These are phyloP conservation scores for Blastomyces parvus DNA, from an alignment of 2,329 filamentous ascomycete species.

Conservation along the genomic window DNA sequence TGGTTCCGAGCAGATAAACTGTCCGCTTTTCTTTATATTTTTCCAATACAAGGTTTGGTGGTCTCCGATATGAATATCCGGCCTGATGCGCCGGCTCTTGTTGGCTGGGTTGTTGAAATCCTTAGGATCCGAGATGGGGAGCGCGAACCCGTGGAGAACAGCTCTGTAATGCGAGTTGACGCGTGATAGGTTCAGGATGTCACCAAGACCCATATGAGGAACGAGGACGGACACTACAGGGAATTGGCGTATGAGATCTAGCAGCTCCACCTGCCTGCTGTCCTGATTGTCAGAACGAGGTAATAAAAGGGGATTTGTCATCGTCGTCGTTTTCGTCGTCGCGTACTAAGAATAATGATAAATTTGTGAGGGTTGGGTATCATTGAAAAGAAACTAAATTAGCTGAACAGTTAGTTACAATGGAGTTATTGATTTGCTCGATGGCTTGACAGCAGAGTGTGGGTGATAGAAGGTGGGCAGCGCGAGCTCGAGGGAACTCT, in stretches of 20 bases:
- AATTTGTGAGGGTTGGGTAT: background rate
- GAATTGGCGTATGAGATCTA: constrained; percentile 21
- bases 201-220: constrained; percentile 20
- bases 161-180: constrained; percentile 20
- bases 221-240: constrained; percentile 21
- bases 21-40: constrained; percentile 20
- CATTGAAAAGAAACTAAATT: background rate
- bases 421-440: background rate
- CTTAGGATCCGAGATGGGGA: background rate
- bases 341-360: background rate
- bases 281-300: background rate
- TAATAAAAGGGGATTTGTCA: background rate
- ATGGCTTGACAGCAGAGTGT: background rate
- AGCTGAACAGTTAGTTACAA: background rate
- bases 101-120: background rate
- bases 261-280: constrained; percentile 15
- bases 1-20: constrained; percentile 20
- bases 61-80: constrained; percentile 21
- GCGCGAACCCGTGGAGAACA: constrained; percentile 23
- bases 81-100: constrained; percentile 10
- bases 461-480: background rate
- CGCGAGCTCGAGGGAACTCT: background rate
- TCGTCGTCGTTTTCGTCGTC: background rate
- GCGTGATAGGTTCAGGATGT: constrained; percentile 23
- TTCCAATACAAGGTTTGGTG: constrained; percentile 25